Evolutionary conservation across 257 asterid species (phyloP).

Genomic region (Primulina tabacum): DNA sequence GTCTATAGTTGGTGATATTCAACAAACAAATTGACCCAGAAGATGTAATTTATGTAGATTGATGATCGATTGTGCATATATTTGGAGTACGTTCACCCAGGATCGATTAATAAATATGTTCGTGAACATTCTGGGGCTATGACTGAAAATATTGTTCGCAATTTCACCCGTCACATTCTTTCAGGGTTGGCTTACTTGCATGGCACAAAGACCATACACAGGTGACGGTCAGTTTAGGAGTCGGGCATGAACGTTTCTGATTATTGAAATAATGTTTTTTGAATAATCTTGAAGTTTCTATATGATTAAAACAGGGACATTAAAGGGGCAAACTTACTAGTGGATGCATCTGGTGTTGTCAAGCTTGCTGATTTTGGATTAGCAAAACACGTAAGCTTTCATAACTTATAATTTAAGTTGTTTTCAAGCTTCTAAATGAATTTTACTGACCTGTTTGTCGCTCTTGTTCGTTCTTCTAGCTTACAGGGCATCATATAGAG

Average conservation of each 20-base stretch:
- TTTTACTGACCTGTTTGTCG: slow-evolving; percentile 10
- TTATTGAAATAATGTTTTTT: neutral
- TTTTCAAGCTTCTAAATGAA: slow-evolving; percentile 1
- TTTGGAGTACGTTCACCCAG: slow-evolving; percentile 93
- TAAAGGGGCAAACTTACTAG: slow-evolving; percentile 92
- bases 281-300: slow-evolving; percentile 20
- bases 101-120: slow-evolving; percentile 67
- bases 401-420: slow-evolving; percentile 7
- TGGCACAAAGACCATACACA: slow-evolving; percentile 73
- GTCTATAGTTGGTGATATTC: neutral
- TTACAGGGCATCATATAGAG: slow-evolving; percentile 38
- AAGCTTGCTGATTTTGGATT: slow-evolving; percentile 92
- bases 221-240: slow-evolving; percentile 37
- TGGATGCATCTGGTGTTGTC: slow-evolving; percentile 75
- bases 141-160: slow-evolving; percentile 79
- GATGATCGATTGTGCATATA: slow-evolving; percentile 89
- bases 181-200: slow-evolving; percentile 89
- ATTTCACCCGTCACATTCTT: slow-evolving; percentile 84
- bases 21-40: slow-evolving; percentile 15
- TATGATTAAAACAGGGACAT: slow-evolving; percentile 57
- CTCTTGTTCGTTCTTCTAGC: slow-evolving; percentile 38
- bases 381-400: slow-evolving; percentile 79
- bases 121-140: slow-evolving; percentile 70
- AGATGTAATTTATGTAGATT: slow-evolving; percentile 41
- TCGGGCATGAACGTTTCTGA: neutral